Base-by-base conservation (phyloP, 2,329 filamentous ascomycete species). In the Ophiostoma perfectum region DNA sequence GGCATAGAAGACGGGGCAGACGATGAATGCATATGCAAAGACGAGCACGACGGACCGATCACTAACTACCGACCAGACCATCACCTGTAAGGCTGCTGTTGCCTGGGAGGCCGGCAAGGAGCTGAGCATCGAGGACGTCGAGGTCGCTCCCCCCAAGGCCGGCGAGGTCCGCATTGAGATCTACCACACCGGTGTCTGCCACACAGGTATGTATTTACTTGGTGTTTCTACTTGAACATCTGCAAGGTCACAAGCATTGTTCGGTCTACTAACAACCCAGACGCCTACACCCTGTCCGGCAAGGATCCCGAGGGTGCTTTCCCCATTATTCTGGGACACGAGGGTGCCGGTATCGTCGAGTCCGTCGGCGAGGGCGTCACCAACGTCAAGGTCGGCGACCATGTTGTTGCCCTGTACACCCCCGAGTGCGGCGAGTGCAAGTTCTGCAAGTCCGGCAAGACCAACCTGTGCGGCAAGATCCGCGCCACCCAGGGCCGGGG, bases 401-500 rank as follows among this genome's bases (percentile, higher is more conserved):
- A 95, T 77, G 93, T 97, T 69, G 83, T 94, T 74, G 90, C 91
- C 75, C 90, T 96, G 71, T 96, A 96, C 84, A 98, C 93, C 64
- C 95, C 95, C 73, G 94, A 98, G 83, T 98, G 95, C 84, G 85
- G 87, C 74, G 94, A 98, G 80, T 99, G 95, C 88, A 98, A 98
- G 84, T 98, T 98, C 86, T 99, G 95, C 90, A 95, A 92, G 81
- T 98, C 94, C 58, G 95, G 94, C 82, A 99, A 99, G 89, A 98
- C 94, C 76, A 98, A 98, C 82, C 90, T 98, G 70, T 98, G 94
- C 82, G 95, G 95, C 79, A 98, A 98, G 88, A 99, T 99, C 80
- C 90, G 95, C 75, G 92, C 92, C 63, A 98, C 95, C 62, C 95
- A 99, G 82, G 95, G 95, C 75, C 90, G 89, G 80, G 95, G 95